A percentile compares a stretch with the other conserved stretches of the same genome.
Conservation (phyloP, 1,139 yeast genomes). For the Pichia sp. region DNA sequence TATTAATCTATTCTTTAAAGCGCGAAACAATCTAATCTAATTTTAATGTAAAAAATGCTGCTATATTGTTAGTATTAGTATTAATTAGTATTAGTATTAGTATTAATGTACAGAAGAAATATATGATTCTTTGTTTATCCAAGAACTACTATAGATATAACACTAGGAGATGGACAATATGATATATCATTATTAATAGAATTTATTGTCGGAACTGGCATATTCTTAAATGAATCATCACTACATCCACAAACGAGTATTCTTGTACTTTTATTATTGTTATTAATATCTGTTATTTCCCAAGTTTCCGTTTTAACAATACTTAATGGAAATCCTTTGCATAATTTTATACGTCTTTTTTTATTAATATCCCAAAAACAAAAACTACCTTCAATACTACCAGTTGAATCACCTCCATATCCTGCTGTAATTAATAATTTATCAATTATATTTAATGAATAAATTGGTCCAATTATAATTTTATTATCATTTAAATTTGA, state of each 20-base stretch:
- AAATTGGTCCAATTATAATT: slow-evolving; percentile 64
- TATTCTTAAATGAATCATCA: slow-evolving; percentile 48
- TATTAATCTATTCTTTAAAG: no score
- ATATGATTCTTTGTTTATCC: no score
- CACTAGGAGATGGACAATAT: no score
- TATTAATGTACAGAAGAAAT: no score
- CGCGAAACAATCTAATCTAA: no score
- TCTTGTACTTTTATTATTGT: no score
- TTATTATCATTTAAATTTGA: slow-evolving; percentile 33
- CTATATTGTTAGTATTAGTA: no score
- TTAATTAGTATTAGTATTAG: no score
- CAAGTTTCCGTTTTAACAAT: slow-evolving; percentile 9
- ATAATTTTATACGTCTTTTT: slow-evolving; percentile 56
- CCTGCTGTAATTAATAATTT: slow-evolving; percentile 11
- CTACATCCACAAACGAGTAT: slow-evolving; percentile 30
- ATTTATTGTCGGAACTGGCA: no score
- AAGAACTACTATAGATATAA: no score
- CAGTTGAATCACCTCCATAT: slow-evolving; percentile 36
- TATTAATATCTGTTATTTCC: background rate
- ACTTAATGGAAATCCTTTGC: slow-evolving; percentile 40
- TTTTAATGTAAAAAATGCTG: no score
- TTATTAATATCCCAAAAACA: slow-evolving; percentile 72
- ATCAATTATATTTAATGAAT: slow-evolving; percentile 34
- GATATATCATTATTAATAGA: no score
- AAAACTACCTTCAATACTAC: slow-evolving; percentile 55